Conservation (phyloP, 2,329 filamentous ascomycete species). For the Ophiostoma piceae region DNA sequence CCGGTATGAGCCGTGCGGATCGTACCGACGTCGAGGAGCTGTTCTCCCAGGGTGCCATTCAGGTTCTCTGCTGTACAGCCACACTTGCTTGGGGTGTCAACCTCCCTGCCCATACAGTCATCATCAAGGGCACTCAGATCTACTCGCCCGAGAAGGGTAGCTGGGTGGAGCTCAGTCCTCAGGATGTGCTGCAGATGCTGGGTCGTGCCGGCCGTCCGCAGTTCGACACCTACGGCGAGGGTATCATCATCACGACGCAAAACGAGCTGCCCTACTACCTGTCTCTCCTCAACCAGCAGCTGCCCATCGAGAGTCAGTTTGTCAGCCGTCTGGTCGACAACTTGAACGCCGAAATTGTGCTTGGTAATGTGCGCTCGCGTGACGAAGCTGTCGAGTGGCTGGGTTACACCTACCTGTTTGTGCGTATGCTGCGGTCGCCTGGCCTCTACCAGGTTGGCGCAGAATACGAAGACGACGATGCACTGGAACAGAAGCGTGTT, state of each 20-base stretch:
- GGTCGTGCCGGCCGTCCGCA: conserved; percentile 94
- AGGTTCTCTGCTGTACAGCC: conserved; percentile 93
- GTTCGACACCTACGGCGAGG: conserved; percentile 95
- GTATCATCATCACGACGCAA: conserved; percentile 97
- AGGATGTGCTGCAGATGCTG: conserved; percentile 98
- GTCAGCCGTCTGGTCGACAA: conserved; percentile 92
- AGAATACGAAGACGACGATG: conserved; percentile 89
- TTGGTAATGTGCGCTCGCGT: conserved; percentile 84
- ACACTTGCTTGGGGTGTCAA: conserved; percentile 99
- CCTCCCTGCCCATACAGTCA: conserved; percentile 91
- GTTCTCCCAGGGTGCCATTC: conserved; percentile 83
- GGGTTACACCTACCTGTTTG: conserved; percentile 95
- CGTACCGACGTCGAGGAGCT: conserved; percentile 92
- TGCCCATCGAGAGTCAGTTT: conserved; percentile 96
- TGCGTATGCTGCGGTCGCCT: conserved; percentile 93
- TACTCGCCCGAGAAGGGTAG: conserved; percentile 98
- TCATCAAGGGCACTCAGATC: conserved; percentile 97
- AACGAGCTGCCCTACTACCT: conserved; percentile 95
- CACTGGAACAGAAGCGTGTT: conserved; percentile 93
- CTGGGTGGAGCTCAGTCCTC: conserved; percentile 95
- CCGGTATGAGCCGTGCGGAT: conserved; percentile 93
- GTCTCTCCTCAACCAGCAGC: conserved; percentile 90
- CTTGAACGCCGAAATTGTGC: conserved; percentile 89
- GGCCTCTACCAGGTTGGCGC: conserved; percentile 92
- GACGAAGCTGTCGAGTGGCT: conserved; percentile 99